Base-by-base conservation (phyloP, 2,329 filamentous ascomycete genomes). In the Hypoxylon sp. region DNA sequence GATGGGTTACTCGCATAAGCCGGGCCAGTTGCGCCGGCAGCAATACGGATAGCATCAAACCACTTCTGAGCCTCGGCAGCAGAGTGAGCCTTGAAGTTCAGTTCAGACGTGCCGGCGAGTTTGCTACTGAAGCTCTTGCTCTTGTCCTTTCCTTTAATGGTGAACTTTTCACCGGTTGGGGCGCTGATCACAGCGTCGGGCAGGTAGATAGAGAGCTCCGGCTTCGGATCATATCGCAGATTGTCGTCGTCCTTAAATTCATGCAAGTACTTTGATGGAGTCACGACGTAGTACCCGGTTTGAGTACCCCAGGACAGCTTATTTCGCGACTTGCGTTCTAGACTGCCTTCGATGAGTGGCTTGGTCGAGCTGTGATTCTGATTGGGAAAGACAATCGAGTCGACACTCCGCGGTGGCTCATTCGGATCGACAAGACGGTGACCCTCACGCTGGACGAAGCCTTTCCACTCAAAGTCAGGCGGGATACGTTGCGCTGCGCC, bases 241-340 rank as follows among this genome's bases (percentile, higher is more conserved):
- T 89, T 86, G 74, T 98, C 95, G 76, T 92, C 91, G 75, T 96
- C 94, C 81, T 97, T 97, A 85, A 97, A 99, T 79, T 97, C 94
- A 81, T 99, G 96, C 63, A 99, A 82, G 81, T 91, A 99, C 75
- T 92, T 93, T 61, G 92, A 87, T 0, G 93, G 91, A 0, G 94
- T 97, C 50, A 98, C 88, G 61, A 96, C 95, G 76, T 97, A 99
- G 84, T 96, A 97, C 60, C 87, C 88, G 0, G 91, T 88, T 68
- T 88, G 90, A 79, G 92, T 96, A 63, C 91, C 91, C 80, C 91
- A 88, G 19, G 86, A 86, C 30, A 93, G 87, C 80, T 97, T 90
- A 78, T 97, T 91, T 73, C 94, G 91, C 67, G 91, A 93, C 82
- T 97, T 98, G 76, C 93, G 91, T 83, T 97, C 93, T 51, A 99